A percentile compares a stretch with the other conserved stretches of the same genome.
These are phyloP conservation scores for Exophiala sideris DNA, from an alignment of 2,329 filamentous ascomycete species.

Conservation along the genomic window DNA sequence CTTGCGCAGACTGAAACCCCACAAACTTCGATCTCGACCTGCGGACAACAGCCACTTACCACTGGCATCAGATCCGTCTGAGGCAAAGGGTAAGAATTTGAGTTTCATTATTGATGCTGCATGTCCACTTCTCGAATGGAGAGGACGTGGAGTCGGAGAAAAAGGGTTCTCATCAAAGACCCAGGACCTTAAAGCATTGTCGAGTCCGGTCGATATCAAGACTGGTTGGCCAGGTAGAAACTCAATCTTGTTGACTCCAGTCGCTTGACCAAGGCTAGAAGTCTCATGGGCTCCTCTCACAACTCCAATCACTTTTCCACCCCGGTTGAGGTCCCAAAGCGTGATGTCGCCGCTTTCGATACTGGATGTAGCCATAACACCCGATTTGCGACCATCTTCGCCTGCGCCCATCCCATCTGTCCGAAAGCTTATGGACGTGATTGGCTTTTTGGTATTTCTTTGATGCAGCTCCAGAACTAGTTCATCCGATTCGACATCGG, in stretches of 20 bases:
- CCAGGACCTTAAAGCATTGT: slow-evolving; percentile 94
- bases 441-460: slow-evolving; percentile 39
- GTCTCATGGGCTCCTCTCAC: slow-evolving; percentile 79
- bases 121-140: slow-evolving; percentile 85
- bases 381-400: slow-evolving; percentile 76
- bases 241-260: slow-evolving; percentile 78
- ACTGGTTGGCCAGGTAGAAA: slow-evolving; percentile 88
- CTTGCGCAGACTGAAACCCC: slow-evolving; percentile 92
- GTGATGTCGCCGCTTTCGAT: slow-evolving; percentile 79
- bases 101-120: slow-evolving; percentile 79
- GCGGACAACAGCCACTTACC: slow-evolving; percentile 95
- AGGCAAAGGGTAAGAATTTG: slow-evolving; percentile 80
- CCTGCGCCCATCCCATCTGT: slow-evolving; percentile 86
- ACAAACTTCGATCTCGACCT: slow-evolving; percentile 83
- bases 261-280: slow-evolving; percentile 55
- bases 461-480: slow-evolving; percentile 51
- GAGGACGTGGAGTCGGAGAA: slow-evolving; percentile 75
- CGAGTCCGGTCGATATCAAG: slow-evolving; percentile 81
- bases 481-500: slow-evolving; percentile 77
- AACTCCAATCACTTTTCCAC: slow-evolving; percentile 80
- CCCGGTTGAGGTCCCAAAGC: slow-evolving; percentile 92
- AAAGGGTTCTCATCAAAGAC: slow-evolving; percentile 93
- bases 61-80: slow-evolving; percentile 80
- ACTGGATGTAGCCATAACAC: slow-evolving; percentile 91
- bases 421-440: slow-evolving; percentile 84